Evolutionary conservation across 179 eudicot species (phyloP), one percentile per base, ranked within the genome.

Genomic region (Corrigiola litoralis): DNA sequence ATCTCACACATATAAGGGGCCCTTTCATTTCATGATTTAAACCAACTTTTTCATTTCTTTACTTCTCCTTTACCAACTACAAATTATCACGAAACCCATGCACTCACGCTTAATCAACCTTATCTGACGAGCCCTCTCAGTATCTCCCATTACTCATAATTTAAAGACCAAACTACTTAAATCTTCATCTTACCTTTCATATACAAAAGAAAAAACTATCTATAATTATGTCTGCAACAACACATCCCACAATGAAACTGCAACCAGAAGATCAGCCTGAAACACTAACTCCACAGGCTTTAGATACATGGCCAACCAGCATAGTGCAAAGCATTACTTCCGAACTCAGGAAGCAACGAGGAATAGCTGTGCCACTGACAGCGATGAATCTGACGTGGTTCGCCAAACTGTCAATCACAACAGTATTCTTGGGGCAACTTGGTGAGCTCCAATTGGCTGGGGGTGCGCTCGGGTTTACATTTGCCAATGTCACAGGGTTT

Each of bases 311-410:
- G 68, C 57, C 60, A n/a, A 23, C 45, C 21, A 17, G 31, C 50
- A 28, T 61, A 2, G 10, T 74, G 21, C 27, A 3, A 24, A 49
- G 32, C 27, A 21, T 72, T 18, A 24, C 73, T 18, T 63, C 72
- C 4, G 95, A 92, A 82, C 85, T 92, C 54, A 70, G 71, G 72
- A 69, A 58, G 58, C 98, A 89, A 69, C 70, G 80, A 24, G 76
- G 73, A 5, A 77, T 89, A 6, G 75, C 80, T 2, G 28, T 82
- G 10, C 98, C 96, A 5, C 54, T 92, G 37, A 28, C 82, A 28
- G 90, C 71, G 12, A 89, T 89, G 95, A 89, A 92, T 61, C 47
- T 92, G 24, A 79, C 87, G n/a, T 89, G 96, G 98, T 92, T 89
- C 18, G 78, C 81, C 21, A 92, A 87, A 75, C 41, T 74, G 13